Conservation (phyloP, 306 rosid genomes). For the Prunus mira region DNA sequence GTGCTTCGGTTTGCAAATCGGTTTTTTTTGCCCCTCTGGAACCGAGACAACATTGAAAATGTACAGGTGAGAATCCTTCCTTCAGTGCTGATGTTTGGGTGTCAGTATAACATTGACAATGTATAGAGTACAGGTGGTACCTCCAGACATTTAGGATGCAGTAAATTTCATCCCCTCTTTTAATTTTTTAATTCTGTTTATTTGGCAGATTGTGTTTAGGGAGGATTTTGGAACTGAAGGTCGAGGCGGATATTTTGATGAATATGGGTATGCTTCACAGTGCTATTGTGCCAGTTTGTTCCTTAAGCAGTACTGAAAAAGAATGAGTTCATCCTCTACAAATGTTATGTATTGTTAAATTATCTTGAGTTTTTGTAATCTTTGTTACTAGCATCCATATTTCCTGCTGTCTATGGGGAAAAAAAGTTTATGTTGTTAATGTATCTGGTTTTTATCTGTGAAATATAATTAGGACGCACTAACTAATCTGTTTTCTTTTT, state of each 20-base stretch:
- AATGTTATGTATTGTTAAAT: neutral
- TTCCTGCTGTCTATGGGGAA: constrained; percentile 1
- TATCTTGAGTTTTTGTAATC: neutral
- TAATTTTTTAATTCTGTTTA: constrained; percentile 10
- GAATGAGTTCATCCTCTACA: constrained; percentile 3
- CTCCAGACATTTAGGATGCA: neutral
- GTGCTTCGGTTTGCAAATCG: constrained; percentile 99
- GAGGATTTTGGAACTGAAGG: constrained; percentile 99
- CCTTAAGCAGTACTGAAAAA: constrained; percentile 1
- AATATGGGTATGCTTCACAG: constrained; percentile 71
- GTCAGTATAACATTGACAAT: constrained; percentile 5
- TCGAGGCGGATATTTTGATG: constrained; percentile 97
- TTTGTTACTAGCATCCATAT: constrained; percentile 11
- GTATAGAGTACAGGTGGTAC: constrained; percentile 13
- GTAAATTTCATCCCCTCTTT: neutral
- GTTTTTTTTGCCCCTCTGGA: constrained; percentile 89
- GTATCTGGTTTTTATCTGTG: neutral
- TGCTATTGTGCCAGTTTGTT: neutral
- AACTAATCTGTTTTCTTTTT: constrained; percentile 17
- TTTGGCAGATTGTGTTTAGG: constrained; percentile 84
- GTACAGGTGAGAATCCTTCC: constrained; percentile 69
- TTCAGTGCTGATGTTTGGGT: neutral
- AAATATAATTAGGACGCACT: constrained; percentile 5
- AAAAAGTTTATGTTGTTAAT: constrained; percentile 1
- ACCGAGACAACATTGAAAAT: constrained; percentile 90